Base-by-base conservation (phyloP, 805 yeast genomes). In the Ogataea nitratoaversa region DNA sequence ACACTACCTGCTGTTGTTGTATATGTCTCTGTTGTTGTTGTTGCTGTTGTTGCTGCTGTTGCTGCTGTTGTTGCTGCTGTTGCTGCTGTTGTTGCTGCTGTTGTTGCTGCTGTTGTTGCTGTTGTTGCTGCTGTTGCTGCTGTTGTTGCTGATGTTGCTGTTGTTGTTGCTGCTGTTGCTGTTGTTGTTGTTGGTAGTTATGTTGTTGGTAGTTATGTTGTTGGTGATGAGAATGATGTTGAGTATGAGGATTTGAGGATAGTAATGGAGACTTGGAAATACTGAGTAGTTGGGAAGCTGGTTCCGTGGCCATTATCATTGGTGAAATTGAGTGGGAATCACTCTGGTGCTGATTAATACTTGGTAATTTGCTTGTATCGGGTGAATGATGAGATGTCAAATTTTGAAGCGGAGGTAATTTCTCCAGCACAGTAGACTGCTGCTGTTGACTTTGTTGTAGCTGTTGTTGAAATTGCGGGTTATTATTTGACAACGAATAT, bases 361-460 rank as follows among this genome's bases (percentile, higher is more conserved):
- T 41, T 24, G 43, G 27, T 12, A 30, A 32, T 20, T 28, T 34
- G 20, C 28, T 36, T 23, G 33, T 14, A 8, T 42, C 44, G 4
- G 43, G 36, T 20, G 37, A 34, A 23, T 29, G 30, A 14, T 40
- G 23, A 6, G 36, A 28, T 3, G 42, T 28, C 18, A 50, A 23
- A 28, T 40, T 43, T 32, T 53, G 51, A 28, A 54, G 36, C 12
- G 59, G 57, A 5, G 59, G 59, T 18, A 54, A 40, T 27, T 47
- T 50, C 30, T 52, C 54, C 20, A 38, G 17, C 4, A 37, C 41
- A 19, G 39, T 43, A 3, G 46, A 36, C 36, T 33, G 44, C n/a
- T 31, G 38, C 23, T 22, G 28, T 27, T 19, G 22, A 32, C 29
- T 31, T 16, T 30, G 37, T 22, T 22, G 25, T 22, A 8, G 25